phyloP scores from a whole-genome alignment of 140 eudicot species.

The Anethum foeniculum region DNA sequence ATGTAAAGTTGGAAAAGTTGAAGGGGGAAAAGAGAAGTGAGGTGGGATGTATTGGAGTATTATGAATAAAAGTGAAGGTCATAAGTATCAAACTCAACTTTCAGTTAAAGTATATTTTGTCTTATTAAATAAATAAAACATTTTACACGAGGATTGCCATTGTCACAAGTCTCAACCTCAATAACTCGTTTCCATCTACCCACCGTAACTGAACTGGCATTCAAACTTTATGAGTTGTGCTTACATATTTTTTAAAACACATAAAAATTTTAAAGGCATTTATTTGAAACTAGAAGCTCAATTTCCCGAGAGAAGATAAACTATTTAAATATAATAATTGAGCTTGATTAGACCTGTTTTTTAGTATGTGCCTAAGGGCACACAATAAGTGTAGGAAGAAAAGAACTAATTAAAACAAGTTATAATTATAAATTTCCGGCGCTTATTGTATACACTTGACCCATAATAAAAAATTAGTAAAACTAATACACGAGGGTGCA shows the following conservation, averaged over 20 bases:
- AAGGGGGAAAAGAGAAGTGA: neutral
- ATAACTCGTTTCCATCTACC: neutral
- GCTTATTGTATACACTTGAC: too few relatives aligned
- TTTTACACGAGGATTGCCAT: constrained; percentile 10
- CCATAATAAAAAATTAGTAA: too few relatives aligned
- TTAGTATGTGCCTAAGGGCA: too few relatives aligned
- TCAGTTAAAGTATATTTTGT: constrained; percentile 15
- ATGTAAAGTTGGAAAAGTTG: neutral
- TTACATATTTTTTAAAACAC: neutral
- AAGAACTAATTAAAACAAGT: too few relatives aligned
- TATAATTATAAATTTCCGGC: too few relatives aligned
- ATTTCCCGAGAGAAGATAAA: neutral
- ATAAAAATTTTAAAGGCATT: neutral
- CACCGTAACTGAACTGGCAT: neutral
- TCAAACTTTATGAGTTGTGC: constrained; percentile 3
- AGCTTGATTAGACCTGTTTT: too few relatives aligned
- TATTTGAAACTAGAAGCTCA: neutral
- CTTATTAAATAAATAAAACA: neutral
- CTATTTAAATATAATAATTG: neutral
- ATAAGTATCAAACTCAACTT: neutral
- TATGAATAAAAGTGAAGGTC: neutral
- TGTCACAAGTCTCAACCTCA: constrained; percentile 2
- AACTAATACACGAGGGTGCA: too few relatives aligned
- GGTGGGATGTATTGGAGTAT: neutral
- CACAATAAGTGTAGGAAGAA: too few relatives aligned